Percentiles rank a stretch among this genome's conserved stretches.
These are phyloP conservation scores for Vigna reflexopilosa DNA, from an alignment of 306 rosid genomes.

Conservation along the genomic window DNA sequence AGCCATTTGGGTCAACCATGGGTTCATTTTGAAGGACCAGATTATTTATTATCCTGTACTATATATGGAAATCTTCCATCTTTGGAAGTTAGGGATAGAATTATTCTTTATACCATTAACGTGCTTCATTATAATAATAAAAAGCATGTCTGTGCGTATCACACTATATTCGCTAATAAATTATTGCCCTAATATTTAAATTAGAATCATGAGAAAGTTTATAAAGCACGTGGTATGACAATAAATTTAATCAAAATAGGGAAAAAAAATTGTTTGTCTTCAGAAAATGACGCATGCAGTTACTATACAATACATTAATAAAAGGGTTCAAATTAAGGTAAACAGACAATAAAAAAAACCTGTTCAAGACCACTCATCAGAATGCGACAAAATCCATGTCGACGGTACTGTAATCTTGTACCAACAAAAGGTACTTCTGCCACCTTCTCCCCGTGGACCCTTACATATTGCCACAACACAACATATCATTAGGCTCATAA, in stretches of 20 bases:
- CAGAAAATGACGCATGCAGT: not conserved
- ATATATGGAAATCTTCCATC: too few relatives aligned
- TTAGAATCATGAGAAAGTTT: too few relatives aligned
- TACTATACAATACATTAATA: not conserved
- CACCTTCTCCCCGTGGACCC: conserved; percentile 74
- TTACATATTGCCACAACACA: conserved; percentile 41
- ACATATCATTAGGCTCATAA: not conserved
- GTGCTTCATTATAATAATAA: too few relatives aligned
- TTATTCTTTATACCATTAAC: too few relatives aligned
- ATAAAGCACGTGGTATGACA: too few relatives aligned
- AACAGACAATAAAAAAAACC: conserved; percentile 43
- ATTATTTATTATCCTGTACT: too few relatives aligned
- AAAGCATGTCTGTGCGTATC: too few relatives aligned
- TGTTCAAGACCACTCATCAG: conserved; percentile 83
- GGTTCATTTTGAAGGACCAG: too few relatives aligned
- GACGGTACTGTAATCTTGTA: conserved; percentile 72
- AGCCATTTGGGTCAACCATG: too few relatives aligned
- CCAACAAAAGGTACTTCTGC: conserved; percentile 90
- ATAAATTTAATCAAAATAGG: too few relatives aligned
- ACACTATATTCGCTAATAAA: too few relatives aligned
- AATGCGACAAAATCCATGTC: conserved; percentile 78
- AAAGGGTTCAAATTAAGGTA: not conserved
- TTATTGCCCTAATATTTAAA: not conserved
- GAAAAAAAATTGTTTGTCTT: not conserved
- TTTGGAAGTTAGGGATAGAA: too few relatives aligned